A percentile compares a stretch with the other conserved stretches of the same genome.
These are phyloP conservation scores for Sapria himalayana DNA, from an alignment of 345 rosid species.

Conservation along the genomic window DNA sequence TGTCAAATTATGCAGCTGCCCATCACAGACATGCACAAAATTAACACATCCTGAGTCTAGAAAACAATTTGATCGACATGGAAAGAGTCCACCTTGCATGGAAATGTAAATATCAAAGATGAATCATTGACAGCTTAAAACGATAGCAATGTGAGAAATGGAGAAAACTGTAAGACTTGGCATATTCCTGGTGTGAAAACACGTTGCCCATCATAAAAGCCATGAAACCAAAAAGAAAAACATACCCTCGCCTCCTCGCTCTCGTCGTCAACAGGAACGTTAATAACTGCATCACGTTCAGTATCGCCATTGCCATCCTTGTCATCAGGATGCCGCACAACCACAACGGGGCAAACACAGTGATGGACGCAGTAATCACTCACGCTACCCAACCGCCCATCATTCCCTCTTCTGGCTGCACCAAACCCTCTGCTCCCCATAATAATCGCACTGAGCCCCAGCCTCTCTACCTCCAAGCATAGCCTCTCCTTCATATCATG, in stretches of 20 bases:
- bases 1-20: no score
- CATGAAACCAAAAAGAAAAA: no score
- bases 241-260: slow-evolving; percentile 5
- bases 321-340: slow-evolving; percentile 61
- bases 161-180: slow-evolving; percentile 1
- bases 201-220: no score
- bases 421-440: slow-evolving; percentile 89
- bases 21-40: no score
- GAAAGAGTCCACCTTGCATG: no score
- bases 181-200: no score
- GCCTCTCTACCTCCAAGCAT: slow-evolving; percentile 69
- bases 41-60: no score
- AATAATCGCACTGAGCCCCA: slow-evolving; percentile 53
- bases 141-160: no score
- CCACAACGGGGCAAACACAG: slow-evolving; percentile 77
- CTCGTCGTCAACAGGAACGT: slow-evolving; percentile 10
- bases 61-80: no score
- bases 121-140: no score
- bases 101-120: no score
- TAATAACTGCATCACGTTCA: slow-evolving; percentile 9
- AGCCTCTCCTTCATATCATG: slow-evolving; percentile 95
- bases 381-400: slow-evolving; percentile 72
- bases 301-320: slow-evolving; percentile 19
- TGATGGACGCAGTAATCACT: slow-evolving; percentile 91
- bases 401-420: slow-evolving; percentile 55